phyloP scores from a whole-genome alignment of 2,329 filamentous ascomycete genomes.

The Colletotrichum sp. region DNA sequence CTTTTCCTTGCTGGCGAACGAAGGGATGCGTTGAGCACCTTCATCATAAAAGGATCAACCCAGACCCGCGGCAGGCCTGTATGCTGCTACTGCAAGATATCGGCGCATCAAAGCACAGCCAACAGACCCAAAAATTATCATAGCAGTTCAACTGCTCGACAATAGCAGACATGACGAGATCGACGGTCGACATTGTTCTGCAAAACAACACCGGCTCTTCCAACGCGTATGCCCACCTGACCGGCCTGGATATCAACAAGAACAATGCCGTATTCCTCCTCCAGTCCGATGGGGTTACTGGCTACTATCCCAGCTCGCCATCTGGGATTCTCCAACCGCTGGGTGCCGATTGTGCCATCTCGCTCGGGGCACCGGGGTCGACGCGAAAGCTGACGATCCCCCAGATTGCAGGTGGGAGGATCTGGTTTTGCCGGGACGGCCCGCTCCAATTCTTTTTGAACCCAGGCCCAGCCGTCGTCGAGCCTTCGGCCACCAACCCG shows the following conservation, averaged over 20 bases:
- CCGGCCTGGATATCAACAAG: slow-evolving; percentile 66
- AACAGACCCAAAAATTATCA: background rate
- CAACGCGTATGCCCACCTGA: slow-evolving; percentile 73
- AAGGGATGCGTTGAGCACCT: background rate
- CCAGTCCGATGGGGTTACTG: slow-evolving; percentile 67
- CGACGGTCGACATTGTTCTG: slow-evolving; percentile 62
- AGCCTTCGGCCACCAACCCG: slow-evolving; percentile 74
- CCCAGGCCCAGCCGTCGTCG: slow-evolving; percentile 73
- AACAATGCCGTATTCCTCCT: slow-evolving; percentile 67
- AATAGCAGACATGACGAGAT: slow-evolving; percentile 33
- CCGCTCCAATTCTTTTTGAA: slow-evolving; percentile 74
- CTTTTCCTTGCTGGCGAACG: background rate
- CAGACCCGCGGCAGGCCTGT: background rate
- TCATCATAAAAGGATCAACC: background rate
- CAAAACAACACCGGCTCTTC: slow-evolving; percentile 68
- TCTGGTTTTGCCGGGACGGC: slow-evolving; percentile 71
- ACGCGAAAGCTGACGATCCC: slow-evolving; percentile 69
- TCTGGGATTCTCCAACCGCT: slow-evolving; percentile 54
- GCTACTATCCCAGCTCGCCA: slow-evolving; percentile 69
- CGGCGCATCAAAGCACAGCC: background rate
- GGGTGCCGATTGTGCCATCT: slow-evolving; percentile 64
- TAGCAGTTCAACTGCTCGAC: background rate
- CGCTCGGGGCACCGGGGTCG: slow-evolving; percentile 64
- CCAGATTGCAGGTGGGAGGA: slow-evolving; percentile 71
- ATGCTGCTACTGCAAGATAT: background rate